phyloP scores from a whole-genome alignment of 768 basidiomycete species.

The Boletus reticuloceps region DNA sequence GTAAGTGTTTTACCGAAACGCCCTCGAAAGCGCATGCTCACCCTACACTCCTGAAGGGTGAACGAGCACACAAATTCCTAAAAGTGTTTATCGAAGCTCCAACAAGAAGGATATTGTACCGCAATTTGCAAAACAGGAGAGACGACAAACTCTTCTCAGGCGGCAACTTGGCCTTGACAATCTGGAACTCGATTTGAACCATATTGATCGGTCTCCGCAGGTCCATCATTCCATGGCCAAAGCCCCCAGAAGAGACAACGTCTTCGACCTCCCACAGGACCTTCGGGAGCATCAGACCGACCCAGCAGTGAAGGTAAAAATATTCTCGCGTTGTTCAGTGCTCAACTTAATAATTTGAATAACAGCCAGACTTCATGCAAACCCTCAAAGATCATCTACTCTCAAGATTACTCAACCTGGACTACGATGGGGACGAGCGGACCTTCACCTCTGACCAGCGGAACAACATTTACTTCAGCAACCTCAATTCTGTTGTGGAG shows the following conservation, averaged over 20 bases:
- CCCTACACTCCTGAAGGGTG: not conserved
- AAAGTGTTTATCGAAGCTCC: slow-evolving; percentile 23
- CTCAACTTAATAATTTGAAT: not conserved
- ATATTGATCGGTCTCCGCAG: not conserved
- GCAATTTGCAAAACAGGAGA: slow-evolving; percentile 10
- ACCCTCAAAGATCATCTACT: not conserved
- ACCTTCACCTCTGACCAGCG: slow-evolving; percentile 8
- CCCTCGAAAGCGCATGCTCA: too few species aligned
- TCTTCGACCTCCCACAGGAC: not conserved
- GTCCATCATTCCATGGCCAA: slow-evolving; percentile 3
- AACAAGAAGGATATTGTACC: slow-evolving; percentile 14
- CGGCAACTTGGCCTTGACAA: not conserved
- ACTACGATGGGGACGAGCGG: slow-evolving; percentile 6
- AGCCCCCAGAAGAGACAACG: not conserved
- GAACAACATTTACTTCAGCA: not conserved
- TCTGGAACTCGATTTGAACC: not conserved
- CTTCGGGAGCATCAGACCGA: slow-evolving; percentile 7
- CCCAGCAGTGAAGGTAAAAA: slow-evolving; percentile 5
- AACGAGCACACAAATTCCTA: slow-evolving; percentile 5
- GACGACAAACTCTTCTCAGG: not conserved
- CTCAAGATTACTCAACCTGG: not conserved
- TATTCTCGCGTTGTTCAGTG: too few species aligned
- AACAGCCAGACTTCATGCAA: not conserved
- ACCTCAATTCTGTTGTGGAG: not conserved
- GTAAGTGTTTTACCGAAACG: too few species aligned